Evolutionary conservation across 129 eudicot species (phyloP).

Genomic region (Apium graveolens): DNA sequence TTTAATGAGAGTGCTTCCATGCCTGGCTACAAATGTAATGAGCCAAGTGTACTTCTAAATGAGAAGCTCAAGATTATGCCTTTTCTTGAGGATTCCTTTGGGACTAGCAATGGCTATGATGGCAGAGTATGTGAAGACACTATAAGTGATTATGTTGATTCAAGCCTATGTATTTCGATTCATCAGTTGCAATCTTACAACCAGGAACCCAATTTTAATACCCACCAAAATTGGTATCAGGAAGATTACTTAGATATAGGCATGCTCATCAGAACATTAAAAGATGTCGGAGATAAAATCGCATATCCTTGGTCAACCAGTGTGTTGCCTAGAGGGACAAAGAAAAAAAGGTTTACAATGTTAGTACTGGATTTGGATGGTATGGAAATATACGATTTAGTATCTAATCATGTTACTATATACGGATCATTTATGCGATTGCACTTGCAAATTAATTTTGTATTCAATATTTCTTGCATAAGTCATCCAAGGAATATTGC

Average conservation of each 20-base stretch:
- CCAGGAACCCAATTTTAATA: slow-evolving; percentile 43
- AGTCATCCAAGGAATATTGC: background rate
- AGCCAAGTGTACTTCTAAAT: slow-evolving; percentile 48
- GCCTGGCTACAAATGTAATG: slow-evolving; percentile 59
- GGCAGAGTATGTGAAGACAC: slow-evolving; percentile 35
- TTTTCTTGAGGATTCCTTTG: slow-evolving; percentile 51
- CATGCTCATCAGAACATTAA: slow-evolving; percentile 57
- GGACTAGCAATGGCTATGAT: slow-evolving; percentile 24
- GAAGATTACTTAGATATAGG: slow-evolving; percentile 69
- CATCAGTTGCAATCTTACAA: slow-evolving; percentile 59
- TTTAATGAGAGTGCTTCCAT: slow-evolving; percentile 27
- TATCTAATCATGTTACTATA: background rate
- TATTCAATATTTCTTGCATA: background rate
- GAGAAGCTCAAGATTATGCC: slow-evolving; percentile 59
- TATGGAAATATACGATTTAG: slow-evolving; percentile 19
- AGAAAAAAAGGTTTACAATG: slow-evolving; percentile 51
- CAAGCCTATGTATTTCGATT: slow-evolving; percentile 57
- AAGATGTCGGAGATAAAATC: slow-evolving; percentile 52
- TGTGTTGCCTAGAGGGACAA: slow-evolving; percentile 17
- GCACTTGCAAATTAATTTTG: too few relatives aligned
- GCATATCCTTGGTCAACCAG: slow-evolving; percentile 28
- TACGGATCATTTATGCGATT: background rate
- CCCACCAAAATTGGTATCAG: slow-evolving; percentile 51
- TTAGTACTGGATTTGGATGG: slow-evolving; percentile 96
- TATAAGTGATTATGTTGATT: slow-evolving; percentile 31